phyloP scores from a whole-genome alignment of 306 rosid species.

The Arachis stenosperma region DNA sequence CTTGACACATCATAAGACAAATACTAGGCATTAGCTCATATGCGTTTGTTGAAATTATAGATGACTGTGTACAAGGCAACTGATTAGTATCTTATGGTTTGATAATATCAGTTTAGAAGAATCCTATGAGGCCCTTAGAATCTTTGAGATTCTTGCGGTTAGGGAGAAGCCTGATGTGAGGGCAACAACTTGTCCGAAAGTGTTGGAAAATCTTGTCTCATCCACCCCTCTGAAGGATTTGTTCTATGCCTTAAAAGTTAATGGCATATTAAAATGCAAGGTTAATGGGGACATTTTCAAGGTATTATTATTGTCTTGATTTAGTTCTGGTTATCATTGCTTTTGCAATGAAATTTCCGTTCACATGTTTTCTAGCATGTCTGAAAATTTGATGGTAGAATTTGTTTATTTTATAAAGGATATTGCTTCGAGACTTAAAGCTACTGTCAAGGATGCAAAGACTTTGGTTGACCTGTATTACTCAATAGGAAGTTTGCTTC shows the following conservation, averaged over 20 bases:
- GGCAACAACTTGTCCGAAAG: constrained; percentile 58
- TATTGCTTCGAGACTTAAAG: constrained; percentile 60
- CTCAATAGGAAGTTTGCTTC: constrained; percentile 79
- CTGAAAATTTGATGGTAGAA: constrained; percentile 29
- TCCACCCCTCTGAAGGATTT: constrained; percentile 70
- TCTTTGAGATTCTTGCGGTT: constrained; percentile 74
- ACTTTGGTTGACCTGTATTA: constrained; percentile 74
- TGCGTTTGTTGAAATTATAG: constrained; percentile 3
- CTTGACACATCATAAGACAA: too few relatives aligned
- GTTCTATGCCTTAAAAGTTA: constrained; percentile 74
- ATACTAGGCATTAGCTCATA: background rate
- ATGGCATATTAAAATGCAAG: constrained; percentile 66
- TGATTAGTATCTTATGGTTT: constrained; percentile 22
- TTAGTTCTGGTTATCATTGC: constrained; percentile 16
- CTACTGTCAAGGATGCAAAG: constrained; percentile 62
- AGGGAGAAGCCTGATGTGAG: constrained; percentile 62
- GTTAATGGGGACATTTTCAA: constrained; percentile 57
- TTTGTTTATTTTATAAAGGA: constrained; percentile 54
- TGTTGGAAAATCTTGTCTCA: constrained; percentile 62
- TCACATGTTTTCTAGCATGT: background rate
- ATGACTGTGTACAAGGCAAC: constrained; percentile 6
- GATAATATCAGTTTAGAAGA: constrained; percentile 73
- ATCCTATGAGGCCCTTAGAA: constrained; percentile 74
- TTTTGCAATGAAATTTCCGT: background rate
- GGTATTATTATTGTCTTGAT: constrained; percentile 51